Evolutionary conservation across 1,284 basidiomycete species (phyloP).

Genomic region (Moesziomyces antarcticus): DNA sequence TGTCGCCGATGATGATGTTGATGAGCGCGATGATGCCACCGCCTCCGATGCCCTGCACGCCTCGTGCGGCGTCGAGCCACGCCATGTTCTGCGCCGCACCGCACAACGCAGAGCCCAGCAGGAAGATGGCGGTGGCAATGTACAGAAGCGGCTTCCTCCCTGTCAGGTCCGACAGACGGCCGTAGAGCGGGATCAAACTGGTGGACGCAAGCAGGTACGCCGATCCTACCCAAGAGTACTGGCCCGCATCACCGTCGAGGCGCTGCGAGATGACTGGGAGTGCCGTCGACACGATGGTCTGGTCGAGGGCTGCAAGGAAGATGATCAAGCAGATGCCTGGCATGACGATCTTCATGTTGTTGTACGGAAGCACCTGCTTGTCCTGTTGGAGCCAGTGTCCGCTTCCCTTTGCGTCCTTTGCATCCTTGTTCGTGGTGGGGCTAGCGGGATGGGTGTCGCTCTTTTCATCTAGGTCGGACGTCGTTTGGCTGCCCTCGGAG

Average conservation of each 20-base stretch:
- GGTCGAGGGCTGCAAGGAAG: constrained; percentile 63
- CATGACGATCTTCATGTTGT: constrained; percentile 60
- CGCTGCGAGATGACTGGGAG: constrained; percentile 63
- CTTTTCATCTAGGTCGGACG: constrained; percentile 25
- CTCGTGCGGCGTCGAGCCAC: constrained; percentile 79
- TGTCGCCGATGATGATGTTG: constrained; percentile 82
- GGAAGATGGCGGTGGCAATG: constrained; percentile 76
- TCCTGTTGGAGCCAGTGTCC: constrained; percentile 54
- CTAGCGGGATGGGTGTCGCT: constrained; percentile 1
- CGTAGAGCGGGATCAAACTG: constrained; percentile 66
- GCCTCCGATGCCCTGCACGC: constrained; percentile 84
- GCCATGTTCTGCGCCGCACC: constrained; percentile 82
- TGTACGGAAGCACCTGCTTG: constrained; percentile 48
- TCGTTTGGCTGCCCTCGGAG: constrained; percentile 3
- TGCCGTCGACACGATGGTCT: constrained; percentile 66
- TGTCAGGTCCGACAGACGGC: constrained; percentile 67
- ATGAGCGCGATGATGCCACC: constrained; percentile 74
- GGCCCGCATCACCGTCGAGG: constrained; percentile 31
- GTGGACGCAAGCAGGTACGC: constrained; percentile 69
- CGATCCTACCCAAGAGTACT: constrained; percentile 69
- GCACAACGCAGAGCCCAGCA: constrained; percentile 83
- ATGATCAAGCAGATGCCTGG: constrained; percentile 50
- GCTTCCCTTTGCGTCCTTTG: constrained; percentile 2
- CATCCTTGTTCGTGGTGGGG: constrained; percentile 3
- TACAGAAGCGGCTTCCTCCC: constrained; percentile 78